A percentile compares a stretch with the other conserved stretches of the same genome.
Evolutionary conservation across 73 alveolate species (phyloP).

Genomic region (Symbiodinium pilosum): DNA sequence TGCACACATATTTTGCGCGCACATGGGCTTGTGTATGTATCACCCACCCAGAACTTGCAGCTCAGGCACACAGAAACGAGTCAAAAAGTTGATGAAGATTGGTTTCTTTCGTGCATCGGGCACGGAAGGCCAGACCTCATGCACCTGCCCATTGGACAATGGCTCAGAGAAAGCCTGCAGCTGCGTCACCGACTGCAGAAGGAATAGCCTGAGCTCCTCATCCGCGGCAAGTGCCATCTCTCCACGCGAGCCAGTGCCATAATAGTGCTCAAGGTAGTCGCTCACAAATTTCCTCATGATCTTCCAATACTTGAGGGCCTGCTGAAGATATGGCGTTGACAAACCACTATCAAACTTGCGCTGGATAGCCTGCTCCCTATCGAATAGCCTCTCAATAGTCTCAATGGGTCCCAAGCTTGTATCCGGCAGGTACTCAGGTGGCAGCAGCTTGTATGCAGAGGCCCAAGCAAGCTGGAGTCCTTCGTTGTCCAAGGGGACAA

Average conservation of each 20-base stretch:
- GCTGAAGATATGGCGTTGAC: neutral
- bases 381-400: neutral
- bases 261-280: slow-evolving; percentile 12
- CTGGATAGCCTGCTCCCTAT: neutral
- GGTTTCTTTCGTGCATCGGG: neutral
- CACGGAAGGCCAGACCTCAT: neutral
- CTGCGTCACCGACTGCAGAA: neutral
- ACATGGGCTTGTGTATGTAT: too few species aligned
- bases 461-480: slow-evolving; percentile 38
- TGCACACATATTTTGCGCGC: too few species aligned
- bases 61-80: slow-evolving; percentile 3
- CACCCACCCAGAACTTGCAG: too few species aligned
- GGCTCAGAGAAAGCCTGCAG: neutral
- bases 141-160: neutral
- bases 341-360: neutral
- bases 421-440: neutral
- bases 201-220: neutral
- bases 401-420: neutral
- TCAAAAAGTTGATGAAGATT: neutral
- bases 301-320: neutral
- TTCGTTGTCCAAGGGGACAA: neutral
- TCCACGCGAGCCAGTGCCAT: slow-evolving; percentile 11
- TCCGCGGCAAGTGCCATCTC: slow-evolving; percentile 7
- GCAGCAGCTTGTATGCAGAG: slow-evolving; percentile 5
- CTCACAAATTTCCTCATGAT: neutral